These are phyloP conservation scores for Hanseniaspora guilliermondii DNA, from an alignment of 805 yeast genomes.

Conservation along the genomic window DNA sequence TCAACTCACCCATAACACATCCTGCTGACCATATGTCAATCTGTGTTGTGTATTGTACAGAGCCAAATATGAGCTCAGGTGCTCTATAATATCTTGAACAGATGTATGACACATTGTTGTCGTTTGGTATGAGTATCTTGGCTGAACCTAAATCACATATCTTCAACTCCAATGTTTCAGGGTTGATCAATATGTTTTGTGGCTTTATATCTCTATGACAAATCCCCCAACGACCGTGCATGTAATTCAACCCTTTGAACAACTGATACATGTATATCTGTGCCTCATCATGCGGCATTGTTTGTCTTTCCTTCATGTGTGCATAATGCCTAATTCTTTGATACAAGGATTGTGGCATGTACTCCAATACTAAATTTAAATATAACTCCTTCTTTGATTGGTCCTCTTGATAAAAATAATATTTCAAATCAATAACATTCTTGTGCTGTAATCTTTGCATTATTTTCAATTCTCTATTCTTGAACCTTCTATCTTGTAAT, in stretches of 20 bases:
- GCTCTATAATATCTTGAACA: slow-evolving; percentile 96
- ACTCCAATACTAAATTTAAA: slow-evolving; percentile 79
- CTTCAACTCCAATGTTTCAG: slow-evolving; percentile 70
- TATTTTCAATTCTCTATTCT: slow-evolving; percentile 87
- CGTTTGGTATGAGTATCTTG: slow-evolving; percentile 73
- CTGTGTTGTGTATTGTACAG: slow-evolving; percentile 89
- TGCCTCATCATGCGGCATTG: slow-evolving; percentile 83
- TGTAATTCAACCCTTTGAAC: slow-evolving; percentile 64
- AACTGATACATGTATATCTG: slow-evolving; percentile 72
- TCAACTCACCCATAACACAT: slow-evolving; percentile 94
- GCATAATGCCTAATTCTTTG: slow-evolving; percentile 81
- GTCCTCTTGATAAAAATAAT: slow-evolving; percentile 75
- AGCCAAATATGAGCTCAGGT: slow-evolving; percentile 94
- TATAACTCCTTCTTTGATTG: slow-evolving; percentile 51
- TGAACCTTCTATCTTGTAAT: slow-evolving; percentile 87
- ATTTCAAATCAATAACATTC: slow-evolving; percentile 75
- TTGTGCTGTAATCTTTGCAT: slow-evolving; percentile 83
- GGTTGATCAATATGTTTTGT: slow-evolving; percentile 76
- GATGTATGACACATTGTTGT: slow-evolving; percentile 91
- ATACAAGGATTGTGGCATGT: slow-evolving; percentile 89
- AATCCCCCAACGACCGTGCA: slow-evolving; percentile 58
- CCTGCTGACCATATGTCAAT: slow-evolving; percentile 97
- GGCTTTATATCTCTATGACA: slow-evolving; percentile 97
- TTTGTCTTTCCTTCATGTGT: slow-evolving; percentile 38
- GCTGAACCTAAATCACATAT: slow-evolving; percentile 96